These are phyloP conservation scores for Colletotrichum tropicicola DNA, from an alignment of 2,329 filamentous ascomycete species.

Conservation along the genomic window DNA sequence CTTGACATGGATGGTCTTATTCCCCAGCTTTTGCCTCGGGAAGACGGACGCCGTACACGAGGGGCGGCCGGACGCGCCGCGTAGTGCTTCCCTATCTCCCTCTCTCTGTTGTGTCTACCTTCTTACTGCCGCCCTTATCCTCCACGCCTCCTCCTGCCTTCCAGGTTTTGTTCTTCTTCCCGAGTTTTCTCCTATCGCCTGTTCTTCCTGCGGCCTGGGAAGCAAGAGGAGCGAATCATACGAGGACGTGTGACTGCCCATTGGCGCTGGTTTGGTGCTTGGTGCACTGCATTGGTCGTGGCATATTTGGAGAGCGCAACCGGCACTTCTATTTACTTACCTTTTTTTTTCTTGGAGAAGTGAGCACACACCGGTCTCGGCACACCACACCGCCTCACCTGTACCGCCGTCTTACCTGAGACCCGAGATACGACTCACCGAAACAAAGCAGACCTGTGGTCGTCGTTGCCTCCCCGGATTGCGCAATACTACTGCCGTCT, in stretches of 20 bases:
- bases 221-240: background rate
- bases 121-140: background rate
- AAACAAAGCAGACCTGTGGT: background rate
- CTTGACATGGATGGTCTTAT: constrained; percentile 3
- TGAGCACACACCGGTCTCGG: constrained; percentile 21
- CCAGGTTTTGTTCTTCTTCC: background rate
- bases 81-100: constrained; percentile 1
- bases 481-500: too few relatives aligned
- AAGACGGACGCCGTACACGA: background rate
- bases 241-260: background rate
- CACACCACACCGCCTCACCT: background rate
- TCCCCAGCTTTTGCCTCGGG: constrained; percentile 22
- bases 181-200: constrained; percentile 3
- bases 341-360: background rate
- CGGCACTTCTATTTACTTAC: background rate
- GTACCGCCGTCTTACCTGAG: constrained; percentile 9
- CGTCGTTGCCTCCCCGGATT: background rate
- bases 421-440: background rate
- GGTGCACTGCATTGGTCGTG: background rate
- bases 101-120: background rate
- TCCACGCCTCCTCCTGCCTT: background rate
- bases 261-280: background rate
- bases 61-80: background rate
- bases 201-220: background rate
- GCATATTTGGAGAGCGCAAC: background rate